Conservation (phyloP, 1,284 basidiomycete species). For the Earliella scabrosa region DNA sequence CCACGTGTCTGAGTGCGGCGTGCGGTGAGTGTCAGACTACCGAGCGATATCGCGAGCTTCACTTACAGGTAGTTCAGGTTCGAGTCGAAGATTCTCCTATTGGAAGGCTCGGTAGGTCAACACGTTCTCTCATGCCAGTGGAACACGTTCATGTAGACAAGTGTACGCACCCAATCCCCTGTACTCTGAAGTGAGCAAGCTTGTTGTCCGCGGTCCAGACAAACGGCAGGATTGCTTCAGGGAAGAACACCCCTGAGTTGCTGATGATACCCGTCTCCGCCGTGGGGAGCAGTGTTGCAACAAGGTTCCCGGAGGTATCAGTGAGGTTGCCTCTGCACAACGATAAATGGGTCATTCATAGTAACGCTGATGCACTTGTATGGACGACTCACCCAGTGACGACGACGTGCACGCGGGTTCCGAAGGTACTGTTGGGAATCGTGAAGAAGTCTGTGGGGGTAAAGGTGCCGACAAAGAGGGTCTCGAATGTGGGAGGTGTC, state of each 20-base stretch:
- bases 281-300: neutral
- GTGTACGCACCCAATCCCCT: neutral
- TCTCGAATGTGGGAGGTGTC: neutral
- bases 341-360: no score
- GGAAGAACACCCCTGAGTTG: neutral
- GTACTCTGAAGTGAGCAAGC: neutral
- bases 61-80: neutral
- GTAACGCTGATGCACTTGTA: no score
- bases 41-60: neutral
- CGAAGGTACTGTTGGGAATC: neutral
- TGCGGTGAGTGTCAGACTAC: neutral
- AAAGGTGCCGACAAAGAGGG: neutral
- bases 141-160: neutral
- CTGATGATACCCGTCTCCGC: neutral
- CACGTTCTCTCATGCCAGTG: neutral
- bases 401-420: neutral
- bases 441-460: neutral
- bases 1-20: neutral
- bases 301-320: neutral
- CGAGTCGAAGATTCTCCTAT: neutral
- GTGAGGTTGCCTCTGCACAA: neutral
- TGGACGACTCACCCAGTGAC: neutral
- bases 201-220: constrained; percentile 1
- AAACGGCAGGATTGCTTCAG: neutral
- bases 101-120: no score